Percentiles rank a stretch among this genome's conserved stretches.
phyloP scores from a whole-genome alignment of 2,329 filamentous ascomycete species.

The Nannizziopsis barbatae region DNA sequence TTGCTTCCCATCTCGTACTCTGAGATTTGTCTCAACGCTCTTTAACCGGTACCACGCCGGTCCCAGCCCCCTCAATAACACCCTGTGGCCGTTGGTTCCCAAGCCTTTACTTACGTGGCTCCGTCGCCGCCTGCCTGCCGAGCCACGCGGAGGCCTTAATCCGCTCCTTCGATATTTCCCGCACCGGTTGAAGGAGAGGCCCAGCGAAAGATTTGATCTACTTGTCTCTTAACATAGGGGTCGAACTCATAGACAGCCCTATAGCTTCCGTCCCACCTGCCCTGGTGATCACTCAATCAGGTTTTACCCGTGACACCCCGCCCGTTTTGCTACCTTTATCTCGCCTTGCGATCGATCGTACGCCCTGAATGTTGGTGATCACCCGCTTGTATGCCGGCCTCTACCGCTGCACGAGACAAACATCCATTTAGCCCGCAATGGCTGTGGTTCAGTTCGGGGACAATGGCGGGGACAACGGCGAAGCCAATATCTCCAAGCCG shows the following conservation, averaged over 20 bases:
- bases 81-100: neutral
- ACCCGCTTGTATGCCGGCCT: constrained; percentile 1
- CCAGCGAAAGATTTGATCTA: neutral
- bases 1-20: neutral
- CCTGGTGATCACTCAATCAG: neutral
- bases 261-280: neutral
- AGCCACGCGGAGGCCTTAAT: neutral
- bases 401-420: constrained; percentile 12
- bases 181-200: neutral
- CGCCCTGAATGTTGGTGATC: constrained; percentile 10
- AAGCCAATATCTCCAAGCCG: constrained; percentile 48
- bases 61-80: neutral
- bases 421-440: constrained; percentile 22
- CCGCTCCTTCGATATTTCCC: constrained; percentile 1
- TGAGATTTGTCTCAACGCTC: no score
- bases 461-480: constrained; percentile 25
- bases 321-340: neutral
- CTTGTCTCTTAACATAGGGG: neutral
- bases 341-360: neutral
- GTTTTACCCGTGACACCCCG: neutral
- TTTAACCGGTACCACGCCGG: no score
- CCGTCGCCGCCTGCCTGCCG: neutral
- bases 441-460: constrained; percentile 29
- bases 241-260: neutral
- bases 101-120: neutral